Percentiles rank a stretch among this genome's conserved stretches.
These are phyloP conservation scores for Diaporthe citri DNA, from an alignment of 2,329 filamentous ascomycete genomes.

Conservation along the genomic window DNA sequence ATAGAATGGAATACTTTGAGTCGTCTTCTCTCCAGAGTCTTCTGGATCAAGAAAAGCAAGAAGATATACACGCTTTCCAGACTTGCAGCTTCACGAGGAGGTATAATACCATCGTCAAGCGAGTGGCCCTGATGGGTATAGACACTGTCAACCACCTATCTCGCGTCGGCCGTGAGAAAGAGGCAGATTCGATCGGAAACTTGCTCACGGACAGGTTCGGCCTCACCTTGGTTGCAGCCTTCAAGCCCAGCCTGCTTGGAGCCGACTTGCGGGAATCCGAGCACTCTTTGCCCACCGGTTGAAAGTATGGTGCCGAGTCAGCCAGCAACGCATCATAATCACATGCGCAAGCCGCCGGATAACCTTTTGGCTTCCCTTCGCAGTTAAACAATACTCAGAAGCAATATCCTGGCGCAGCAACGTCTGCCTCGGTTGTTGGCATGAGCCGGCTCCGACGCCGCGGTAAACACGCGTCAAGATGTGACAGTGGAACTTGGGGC, in stretches of 20 bases:
- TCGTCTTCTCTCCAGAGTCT: slow-evolving; percentile 43
- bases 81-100: slow-evolving; percentile 39
- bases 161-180: slow-evolving; percentile 53
- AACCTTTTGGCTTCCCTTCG: not conserved
- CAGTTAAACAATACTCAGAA: not conserved
- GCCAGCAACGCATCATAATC: not conserved
- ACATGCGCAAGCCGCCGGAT: not conserved
- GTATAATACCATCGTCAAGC: slow-evolving; percentile 42
- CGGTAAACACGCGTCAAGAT: not conserved
- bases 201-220: slow-evolving; percentile 49
- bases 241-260: slow-evolving; percentile 6
- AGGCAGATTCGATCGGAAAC: slow-evolving; percentile 54
- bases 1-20: slow-evolving; percentile 49
- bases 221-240: slow-evolving; percentile 18
- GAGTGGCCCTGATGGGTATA: slow-evolving; percentile 55
- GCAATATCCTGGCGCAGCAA: not conserved
- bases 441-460: not conserved
- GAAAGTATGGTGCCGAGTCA: not conserved
- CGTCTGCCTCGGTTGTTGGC: not conserved
- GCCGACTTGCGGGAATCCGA: not conserved
- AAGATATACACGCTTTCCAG: slow-evolving; percentile 39
- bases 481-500: not conserved
- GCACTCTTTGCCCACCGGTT: slow-evolving; percentile 3
- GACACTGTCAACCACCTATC: slow-evolving; percentile 62
- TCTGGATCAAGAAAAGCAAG: slow-evolving; percentile 45